phyloP scores from a whole-genome alignment of 2,329 filamentous ascomycete genomes.

The Aspergillus felis region DNA sequence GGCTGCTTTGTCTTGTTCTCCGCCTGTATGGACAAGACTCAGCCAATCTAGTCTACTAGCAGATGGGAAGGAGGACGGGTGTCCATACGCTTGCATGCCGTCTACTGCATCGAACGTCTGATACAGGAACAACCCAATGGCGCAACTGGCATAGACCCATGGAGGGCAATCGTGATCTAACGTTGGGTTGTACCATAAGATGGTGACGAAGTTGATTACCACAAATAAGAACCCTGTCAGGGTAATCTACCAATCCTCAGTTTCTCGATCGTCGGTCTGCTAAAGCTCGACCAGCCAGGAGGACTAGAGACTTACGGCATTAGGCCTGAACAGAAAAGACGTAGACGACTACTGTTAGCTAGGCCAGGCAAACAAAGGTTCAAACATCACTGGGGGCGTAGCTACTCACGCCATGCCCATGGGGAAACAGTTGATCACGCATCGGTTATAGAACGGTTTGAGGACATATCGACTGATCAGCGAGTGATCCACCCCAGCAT shows the following conservation, averaged over 20 bases:
- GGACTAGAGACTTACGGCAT: constrained; percentile 40
- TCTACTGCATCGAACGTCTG: constrained; percentile 99
- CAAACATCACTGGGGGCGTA: constrained; percentile 4
- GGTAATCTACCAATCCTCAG: constrained; percentile 60
- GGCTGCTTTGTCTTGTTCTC: constrained; percentile 86
- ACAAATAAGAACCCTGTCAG: constrained; percentile 88
- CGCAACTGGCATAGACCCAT: constrained; percentile 95
- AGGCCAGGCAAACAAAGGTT: constrained; percentile 1
- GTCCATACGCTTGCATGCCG: constrained; percentile 77
- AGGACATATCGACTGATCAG: constrained; percentile 87
- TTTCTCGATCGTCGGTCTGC: constrained; percentile 4
- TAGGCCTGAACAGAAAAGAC: constrained; percentile 37
- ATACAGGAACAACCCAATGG: constrained; percentile 85
- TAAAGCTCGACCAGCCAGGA: constrained; percentile 4
- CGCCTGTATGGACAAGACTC: constrained; percentile 49
- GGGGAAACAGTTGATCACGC: constrained; percentile 91
- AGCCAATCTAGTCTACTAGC: constrained; percentile 4
- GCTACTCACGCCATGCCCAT: constrained; percentile 79
- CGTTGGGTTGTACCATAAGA: constrained; percentile 94
- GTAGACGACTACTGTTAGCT: constrained; percentile 10
- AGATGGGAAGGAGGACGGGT: neutral
- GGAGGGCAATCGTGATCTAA: constrained; percentile 87
- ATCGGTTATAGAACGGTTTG: constrained; percentile 95
- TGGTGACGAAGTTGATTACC: constrained; percentile 79
- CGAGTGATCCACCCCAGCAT: constrained; percentile 86